Evolutionary conservation across 305 asterid genomes (phyloP), one percentile per base, ranked within the genome.

Genomic region (Fraxinus dipetala): DNA sequence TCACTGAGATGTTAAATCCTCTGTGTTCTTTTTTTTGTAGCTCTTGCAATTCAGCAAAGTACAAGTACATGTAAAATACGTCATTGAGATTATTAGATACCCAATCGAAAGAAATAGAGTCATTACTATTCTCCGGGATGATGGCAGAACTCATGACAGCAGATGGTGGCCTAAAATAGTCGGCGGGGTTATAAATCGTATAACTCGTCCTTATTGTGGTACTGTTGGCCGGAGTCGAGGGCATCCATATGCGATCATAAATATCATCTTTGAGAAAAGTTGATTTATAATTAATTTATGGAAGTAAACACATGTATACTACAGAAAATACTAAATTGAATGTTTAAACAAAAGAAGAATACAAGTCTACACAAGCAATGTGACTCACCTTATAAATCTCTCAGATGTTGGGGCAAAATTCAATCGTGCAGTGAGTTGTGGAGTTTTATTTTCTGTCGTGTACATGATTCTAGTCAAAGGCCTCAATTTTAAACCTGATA

Each of bases 1-100:
- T 69, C 0, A 85, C 2, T 16, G 65, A 70, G 14, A 87, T 48
- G 26, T 18, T 6, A 26, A 87, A 69, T 72, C 40, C 81, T 51
- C 88, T 81, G 20, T 1, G 8, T 78, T 85, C 69, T 20, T 73
- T 54, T 31, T 22, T 10, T 0, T 32, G 61, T 4, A 74, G 80
- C 14, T 22, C 24, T 14, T 18, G 79, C 0, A 87, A 32, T 77
- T 87, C 90, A 2, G 87, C 70, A 30, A 87, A 81, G 63, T 84
- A 77, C 0, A 87, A 6, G 79, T 77, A 87, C 1, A 77, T 1
- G 36, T 79, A 83, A n/a, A 32, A 79, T 32, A 5, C 6, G 1
- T 18, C 43, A 3, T 31, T 70, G 45, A 56, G 61, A 76, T 83
- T 79, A 30, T n/a, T 0, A n/a, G 82, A 38, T 0, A 2, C 0